phyloP scores from a whole-genome alignment of 208 protist genomes.

The Leishmania mexicana region DNA sequence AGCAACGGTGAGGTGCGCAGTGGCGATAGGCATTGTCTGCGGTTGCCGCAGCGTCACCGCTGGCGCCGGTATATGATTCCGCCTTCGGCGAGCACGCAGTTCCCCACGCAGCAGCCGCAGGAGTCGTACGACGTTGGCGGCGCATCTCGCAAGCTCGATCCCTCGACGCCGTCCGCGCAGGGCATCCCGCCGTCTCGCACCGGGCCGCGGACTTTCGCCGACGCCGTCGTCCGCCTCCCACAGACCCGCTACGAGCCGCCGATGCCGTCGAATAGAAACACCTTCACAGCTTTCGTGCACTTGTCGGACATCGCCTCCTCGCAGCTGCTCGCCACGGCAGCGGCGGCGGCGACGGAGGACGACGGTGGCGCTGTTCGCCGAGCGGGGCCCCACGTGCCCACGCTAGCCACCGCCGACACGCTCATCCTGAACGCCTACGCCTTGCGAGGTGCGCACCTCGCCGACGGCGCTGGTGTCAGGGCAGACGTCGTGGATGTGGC shows the following conservation, averaged over 20 bases:
- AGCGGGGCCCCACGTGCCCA: not conserved
- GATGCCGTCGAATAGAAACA: constrained; percentile 30
- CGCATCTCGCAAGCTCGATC: not conserved
- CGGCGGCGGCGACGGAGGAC: not conserved
- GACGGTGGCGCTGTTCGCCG: too few relatives aligned
- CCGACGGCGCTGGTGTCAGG: not conserved
- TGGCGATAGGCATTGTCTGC: not conserved
- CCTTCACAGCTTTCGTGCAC: constrained; percentile 25
- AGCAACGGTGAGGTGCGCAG: not conserved
- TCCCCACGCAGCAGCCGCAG: not conserved
- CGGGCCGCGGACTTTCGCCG: not conserved
- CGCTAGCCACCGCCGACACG: constrained; percentile 15
- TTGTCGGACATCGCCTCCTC: constrained; percentile 23
- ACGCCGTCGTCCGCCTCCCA: not conserved
- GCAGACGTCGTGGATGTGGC: not conserved
- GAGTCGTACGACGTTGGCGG: too few relatives aligned
- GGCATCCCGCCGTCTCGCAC: constrained; percentile 1
- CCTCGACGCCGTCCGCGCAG: constrained; percentile 4
- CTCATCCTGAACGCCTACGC: constrained; percentile 1
- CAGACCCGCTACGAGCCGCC: constrained; percentile 27
- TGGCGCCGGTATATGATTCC: not conserved
- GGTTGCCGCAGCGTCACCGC: not conserved
- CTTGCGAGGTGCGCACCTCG: not conserved
- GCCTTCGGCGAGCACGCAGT: not conserved
- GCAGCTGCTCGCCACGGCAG: constrained; percentile 14